Evolutionary conservation across 2,329 filamentous ascomycete species (phyloP), one percentile per base, ranked within the genome.

Genomic region (Dryadomyces sulphureus): DNA sequence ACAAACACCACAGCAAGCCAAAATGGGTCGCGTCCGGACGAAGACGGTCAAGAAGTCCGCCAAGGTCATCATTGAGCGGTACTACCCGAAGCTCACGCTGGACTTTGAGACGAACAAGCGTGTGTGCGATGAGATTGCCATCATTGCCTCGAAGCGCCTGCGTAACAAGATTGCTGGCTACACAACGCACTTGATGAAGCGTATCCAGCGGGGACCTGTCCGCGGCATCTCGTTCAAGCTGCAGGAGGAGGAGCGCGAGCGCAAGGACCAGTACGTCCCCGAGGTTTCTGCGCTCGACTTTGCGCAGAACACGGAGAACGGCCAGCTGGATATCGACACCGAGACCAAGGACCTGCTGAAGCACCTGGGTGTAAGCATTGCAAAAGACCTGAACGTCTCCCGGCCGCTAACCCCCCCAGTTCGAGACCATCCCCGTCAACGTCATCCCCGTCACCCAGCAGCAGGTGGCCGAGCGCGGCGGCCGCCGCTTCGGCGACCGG

Each of bases 151-250:
- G 62, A 98, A 98, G 86, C 83, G 93, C 67, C 84, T 98, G 63
- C 83, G 92, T 75, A 98, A 98, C 84, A 98, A 98, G 87, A 52
- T 94, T 75, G 89, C 92, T 64, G 92, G 92, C 62, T 96, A 94
- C 81, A 94, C 90, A 62, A 96, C 92, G 58, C 88, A 94, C 68
- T 69, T 93, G 72, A 98, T 98, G 93, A 96, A 96, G 83, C 92
- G 92, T 72, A 98, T 98, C 62, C 92, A 96, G 79, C 88, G 92
- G 69, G 92, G 92, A 57, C 92, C 92, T 57, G 92, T 98, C 71
- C 93, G 92, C 62, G 92, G 92, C 77, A 98, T 98, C 74, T 98
- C 93, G 71, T 98, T 98, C 89, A 98, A 98, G 81, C 86, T 98
- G 52, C 92, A 98, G 76, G 92, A 98, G 77, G 92, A 98, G 78